Evolutionary conservation across 129 eudicot genomes (phyloP).

Genomic region (Chrysanthemum makinoi): DNA sequence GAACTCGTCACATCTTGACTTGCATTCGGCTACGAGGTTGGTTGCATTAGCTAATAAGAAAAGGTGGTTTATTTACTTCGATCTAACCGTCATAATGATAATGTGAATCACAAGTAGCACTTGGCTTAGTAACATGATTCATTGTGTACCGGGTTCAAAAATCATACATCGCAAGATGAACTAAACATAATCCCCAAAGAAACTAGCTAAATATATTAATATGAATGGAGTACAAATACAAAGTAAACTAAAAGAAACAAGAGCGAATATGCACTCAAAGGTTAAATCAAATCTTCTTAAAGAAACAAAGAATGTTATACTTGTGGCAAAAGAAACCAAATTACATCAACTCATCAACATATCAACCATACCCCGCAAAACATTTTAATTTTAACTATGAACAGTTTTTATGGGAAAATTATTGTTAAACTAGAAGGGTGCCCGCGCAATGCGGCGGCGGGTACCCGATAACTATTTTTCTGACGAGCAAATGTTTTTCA

Average conservation of each 20-base stretch:
- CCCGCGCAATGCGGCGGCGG: no score
- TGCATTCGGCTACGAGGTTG: conserved; percentile 2
- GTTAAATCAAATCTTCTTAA: background rate
- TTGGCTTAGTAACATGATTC: background rate
- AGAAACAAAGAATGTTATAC: background rate
- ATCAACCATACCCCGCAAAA: no score
- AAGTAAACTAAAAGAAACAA: no score
- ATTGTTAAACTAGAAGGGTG: no score
- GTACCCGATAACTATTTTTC: no score
- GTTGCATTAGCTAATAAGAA: conserved; percentile 2
- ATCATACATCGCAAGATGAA: background rate
- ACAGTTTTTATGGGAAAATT: no score
- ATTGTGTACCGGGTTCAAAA: background rate
- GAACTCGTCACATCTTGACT: background rate
- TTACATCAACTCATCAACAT: no score
- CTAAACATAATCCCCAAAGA: background rate
- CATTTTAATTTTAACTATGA: no score
- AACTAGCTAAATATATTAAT: no score
- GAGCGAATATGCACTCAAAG: background rate
- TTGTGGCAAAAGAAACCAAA: no score
- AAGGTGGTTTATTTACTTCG: background rate
- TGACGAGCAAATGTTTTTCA: no score
- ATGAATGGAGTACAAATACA: no score
- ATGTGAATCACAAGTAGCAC: background rate
- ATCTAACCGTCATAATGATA: background rate